These are phyloP conservation scores for Bassia scoparia DNA, from an alignment of 148 eudicot species.

Conservation along the genomic window DNA sequence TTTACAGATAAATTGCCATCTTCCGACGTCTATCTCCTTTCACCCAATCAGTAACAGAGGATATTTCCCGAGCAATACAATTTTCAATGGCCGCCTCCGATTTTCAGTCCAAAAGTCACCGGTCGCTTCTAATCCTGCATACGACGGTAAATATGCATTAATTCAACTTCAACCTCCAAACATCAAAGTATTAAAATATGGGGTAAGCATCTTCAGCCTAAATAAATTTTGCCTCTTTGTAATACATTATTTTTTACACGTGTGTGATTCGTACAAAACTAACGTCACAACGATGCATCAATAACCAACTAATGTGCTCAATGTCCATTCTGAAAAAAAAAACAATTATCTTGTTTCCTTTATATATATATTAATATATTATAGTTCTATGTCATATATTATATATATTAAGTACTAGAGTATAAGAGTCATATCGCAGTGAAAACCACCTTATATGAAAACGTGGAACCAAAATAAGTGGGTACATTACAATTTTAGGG, in stretches of 20 bases:
- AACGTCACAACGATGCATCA: no score
- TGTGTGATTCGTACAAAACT: background rate
- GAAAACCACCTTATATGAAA: no score
- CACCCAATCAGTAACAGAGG: constrained; percentile 78
- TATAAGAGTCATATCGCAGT: no score
- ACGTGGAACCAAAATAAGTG: no score
- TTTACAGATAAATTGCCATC: constrained; percentile 71
- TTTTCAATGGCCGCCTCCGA: constrained; percentile 86
- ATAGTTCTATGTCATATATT: no score
- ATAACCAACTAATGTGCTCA: constrained; percentile 6
- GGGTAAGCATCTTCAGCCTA: background rate
- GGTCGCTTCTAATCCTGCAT: constrained; percentile 83
- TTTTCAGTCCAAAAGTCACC: constrained; percentile 72
- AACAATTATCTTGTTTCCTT: background rate
- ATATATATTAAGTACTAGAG: no score
- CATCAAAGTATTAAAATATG: background rate
- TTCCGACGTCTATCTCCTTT: constrained; percentile 76
- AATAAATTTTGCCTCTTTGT: background rate
- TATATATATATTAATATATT: no score
- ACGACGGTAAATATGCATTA: background rate
- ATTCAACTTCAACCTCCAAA: constrained; percentile 10
- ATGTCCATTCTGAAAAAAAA: no score
- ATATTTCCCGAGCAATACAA: constrained; percentile 98
- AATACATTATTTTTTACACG: background rate
- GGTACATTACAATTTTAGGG: no score